phyloP scores from a whole-genome alignment of 1,284 basidiomycete genomes.

The Tilletia indica region DNA sequence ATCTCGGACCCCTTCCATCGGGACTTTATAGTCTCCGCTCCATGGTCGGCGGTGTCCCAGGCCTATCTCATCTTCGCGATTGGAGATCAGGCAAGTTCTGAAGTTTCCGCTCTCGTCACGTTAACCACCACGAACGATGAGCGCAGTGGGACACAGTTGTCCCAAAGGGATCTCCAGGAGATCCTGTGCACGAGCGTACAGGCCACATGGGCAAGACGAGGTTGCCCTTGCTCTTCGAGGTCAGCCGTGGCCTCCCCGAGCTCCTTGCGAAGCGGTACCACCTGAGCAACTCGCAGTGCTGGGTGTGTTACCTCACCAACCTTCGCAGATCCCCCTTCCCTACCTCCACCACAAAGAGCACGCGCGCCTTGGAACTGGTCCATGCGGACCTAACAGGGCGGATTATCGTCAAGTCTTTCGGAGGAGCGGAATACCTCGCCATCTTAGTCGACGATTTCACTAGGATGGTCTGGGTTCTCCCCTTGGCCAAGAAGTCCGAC shows the following conservation, averaged over 20 bases:
- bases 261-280: not conserved
- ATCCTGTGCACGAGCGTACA: conserved; percentile 3
- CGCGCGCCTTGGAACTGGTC: not conserved
- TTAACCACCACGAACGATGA: not conserved
- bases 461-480: conserved; percentile 7
- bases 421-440: conserved; percentile 11
- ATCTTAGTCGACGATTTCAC: conserved; percentile 6
- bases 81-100: not conserved
- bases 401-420: not conserved
- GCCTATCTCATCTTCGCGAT: not conserved
- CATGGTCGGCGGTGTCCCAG: not conserved
- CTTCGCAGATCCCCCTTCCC: not conserved
- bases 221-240: not conserved
- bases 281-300: not conserved
- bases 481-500: conserved; percentile 1
- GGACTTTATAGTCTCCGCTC: not conserved
- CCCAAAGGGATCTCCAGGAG: not conserved
- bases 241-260: not conserved
- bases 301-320: not conserved
- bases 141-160: not conserved
- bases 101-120: not conserved
- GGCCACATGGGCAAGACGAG: not conserved
- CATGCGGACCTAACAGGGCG: conserved; percentile 7
- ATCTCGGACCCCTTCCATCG: conserved; percentile 10
- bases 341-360: not conserved